Conservation (phyloP, 2,329 filamentous ascomycete species). For the Stenocarpella maydis region DNA sequence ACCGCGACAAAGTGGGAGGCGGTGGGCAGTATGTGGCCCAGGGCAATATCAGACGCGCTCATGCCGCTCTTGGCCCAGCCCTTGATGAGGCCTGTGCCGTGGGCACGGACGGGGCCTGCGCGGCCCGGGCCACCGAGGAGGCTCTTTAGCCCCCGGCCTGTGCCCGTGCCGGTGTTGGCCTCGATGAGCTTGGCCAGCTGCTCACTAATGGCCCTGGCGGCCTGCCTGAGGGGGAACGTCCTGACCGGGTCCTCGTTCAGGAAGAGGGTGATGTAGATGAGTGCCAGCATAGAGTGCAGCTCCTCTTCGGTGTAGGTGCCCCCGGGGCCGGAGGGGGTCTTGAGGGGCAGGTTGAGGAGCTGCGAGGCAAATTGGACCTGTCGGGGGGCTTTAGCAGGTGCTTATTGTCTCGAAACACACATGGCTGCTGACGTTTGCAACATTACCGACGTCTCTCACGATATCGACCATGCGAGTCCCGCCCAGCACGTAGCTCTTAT, state of each 20-base stretch:
- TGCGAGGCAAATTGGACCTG: conserved; percentile 71
- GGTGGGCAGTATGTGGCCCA: conserved; percentile 74
- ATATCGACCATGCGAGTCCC: conserved; percentile 74
- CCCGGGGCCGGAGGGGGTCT: conserved; percentile 66
- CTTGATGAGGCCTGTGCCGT: conserved; percentile 72
- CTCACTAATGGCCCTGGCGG: conserved; percentile 62
- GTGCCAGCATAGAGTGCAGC: conserved; percentile 68
- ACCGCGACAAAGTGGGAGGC: conserved; percentile 73
- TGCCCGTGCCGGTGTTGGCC: conserved; percentile 69
- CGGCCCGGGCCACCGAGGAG: conserved; percentile 60
- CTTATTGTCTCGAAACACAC: rapidly evolving
- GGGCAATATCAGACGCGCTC: conserved; percentile 71
- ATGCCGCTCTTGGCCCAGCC: conserved; percentile 70
- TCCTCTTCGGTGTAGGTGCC: conserved; percentile 65
- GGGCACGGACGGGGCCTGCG: conserved; percentile 65
- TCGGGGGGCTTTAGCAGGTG: neutral
- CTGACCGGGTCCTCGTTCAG: conserved; percentile 72
- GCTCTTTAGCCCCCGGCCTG: conserved; percentile 53
- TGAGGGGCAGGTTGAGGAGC: conserved; percentile 72
- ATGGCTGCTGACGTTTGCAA: conserved; percentile 48
- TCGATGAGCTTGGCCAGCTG: conserved; percentile 71
- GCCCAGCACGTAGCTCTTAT: conserved; percentile 70
- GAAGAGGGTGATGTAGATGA: conserved; percentile 73
- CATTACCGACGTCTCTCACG: conserved; percentile 73
- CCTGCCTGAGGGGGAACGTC: conserved; percentile 69